Evolutionary conservation across 2,329 filamentous ascomycete genomes (phyloP).

Genomic region (Exophiala xenobiotica): DNA sequence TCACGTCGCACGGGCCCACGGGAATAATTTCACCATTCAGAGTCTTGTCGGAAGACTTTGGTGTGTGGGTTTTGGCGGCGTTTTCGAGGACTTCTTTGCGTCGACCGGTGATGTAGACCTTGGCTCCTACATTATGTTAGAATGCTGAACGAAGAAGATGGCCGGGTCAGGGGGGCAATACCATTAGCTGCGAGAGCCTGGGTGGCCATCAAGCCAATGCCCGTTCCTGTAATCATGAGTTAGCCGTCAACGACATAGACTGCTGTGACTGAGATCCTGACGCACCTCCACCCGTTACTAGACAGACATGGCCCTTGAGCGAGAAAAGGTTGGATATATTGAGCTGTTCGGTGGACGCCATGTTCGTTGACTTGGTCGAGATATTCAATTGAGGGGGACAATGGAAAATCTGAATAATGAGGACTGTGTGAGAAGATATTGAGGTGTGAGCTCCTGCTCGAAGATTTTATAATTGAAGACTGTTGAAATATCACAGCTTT

Average conservation of each 20-base stretch:
- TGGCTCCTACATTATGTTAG: too few species aligned
- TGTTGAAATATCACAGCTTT: too few species aligned
- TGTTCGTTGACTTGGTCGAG: slow-evolving; percentile 9
- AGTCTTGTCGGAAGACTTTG: slow-evolving; percentile 25
- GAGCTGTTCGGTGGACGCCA: slow-evolving; percentile 33
- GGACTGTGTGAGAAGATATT: too few species aligned
- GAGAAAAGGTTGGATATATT: slow-evolving; percentile 33
- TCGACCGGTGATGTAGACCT: slow-evolving; percentile 36
- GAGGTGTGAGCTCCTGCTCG: too few species aligned
- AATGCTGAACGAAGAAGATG: background rate
- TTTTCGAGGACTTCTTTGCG: slow-evolving; percentile 34
- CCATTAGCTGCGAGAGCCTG: slow-evolving; percentile 35
- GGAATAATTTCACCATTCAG: slow-evolving; percentile 55
- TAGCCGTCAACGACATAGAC: too few species aligned
- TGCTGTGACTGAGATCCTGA: too few species aligned
- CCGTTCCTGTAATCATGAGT: slow-evolving; percentile 30
- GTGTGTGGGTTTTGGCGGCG: slow-evolving; percentile 44
- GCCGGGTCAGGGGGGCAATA: slow-evolving; percentile 4
- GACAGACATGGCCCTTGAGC: slow-evolving; percentile 33
- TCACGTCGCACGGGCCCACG: slow-evolving; percentile 59
- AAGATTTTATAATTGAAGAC: too few species aligned
- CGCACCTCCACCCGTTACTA: slow-evolving; percentile 35
- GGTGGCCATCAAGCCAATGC: slow-evolving; percentile 35
- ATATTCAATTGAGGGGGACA: too few species aligned
- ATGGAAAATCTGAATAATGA: background rate